Evolutionary conservation across 116 monocot genomes (phyloP).

Genomic region (Papilionanthe hybrid): DNA sequence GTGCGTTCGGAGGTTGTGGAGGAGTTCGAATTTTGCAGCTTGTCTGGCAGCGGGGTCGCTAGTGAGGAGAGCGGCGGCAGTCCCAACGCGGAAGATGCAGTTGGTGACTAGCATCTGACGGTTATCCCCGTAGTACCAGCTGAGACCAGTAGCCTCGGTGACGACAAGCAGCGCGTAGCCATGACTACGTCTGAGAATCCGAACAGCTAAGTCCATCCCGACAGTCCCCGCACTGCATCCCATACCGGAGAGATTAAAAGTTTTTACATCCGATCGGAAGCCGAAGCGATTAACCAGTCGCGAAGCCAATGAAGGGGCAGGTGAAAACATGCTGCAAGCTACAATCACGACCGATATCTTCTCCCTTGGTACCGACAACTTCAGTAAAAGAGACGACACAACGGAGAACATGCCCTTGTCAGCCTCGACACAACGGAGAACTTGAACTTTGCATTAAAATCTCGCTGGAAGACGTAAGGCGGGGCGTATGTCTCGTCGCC

Average conservation of each 20-base stretch:
- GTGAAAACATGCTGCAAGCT: conserved; percentile 51
- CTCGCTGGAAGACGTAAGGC: conserved; percentile 47
- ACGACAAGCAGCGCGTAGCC: conserved; percentile 52
- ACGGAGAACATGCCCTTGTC: conserved; percentile 47
- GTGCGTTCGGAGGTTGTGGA: conserved; percentile 54
- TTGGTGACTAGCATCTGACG: conserved; percentile 83
- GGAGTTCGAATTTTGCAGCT: conserved; percentile 50
- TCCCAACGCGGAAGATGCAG: conserved; percentile 80
- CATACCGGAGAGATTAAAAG: conserved; percentile 71
- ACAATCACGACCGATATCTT: conserved; percentile 44
- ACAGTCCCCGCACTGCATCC: conserved; percentile 63
- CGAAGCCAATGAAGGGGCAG: conserved; percentile 51
- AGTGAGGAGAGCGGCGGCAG: conserved; percentile 55
- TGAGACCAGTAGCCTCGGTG: conserved; percentile 60
- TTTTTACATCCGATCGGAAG: conserved; percentile 21
- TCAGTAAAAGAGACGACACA: conserved; percentile 38
- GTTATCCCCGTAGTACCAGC: conserved; percentile 49
- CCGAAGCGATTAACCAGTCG: conserved; percentile 37
- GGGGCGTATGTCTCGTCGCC: conserved; percentile 72
- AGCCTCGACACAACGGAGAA: conserved; percentile 42
- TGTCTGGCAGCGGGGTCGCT: conserved; percentile 26
- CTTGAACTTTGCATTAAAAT: conserved; percentile 22
- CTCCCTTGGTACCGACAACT: conserved; percentile 16
- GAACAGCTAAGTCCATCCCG: conserved; percentile 51
- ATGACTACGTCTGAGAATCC: conserved; percentile 16